Evolutionary conservation across 345 rosid genomes (phyloP).

Genomic region (Rhizophora mangle): DNA sequence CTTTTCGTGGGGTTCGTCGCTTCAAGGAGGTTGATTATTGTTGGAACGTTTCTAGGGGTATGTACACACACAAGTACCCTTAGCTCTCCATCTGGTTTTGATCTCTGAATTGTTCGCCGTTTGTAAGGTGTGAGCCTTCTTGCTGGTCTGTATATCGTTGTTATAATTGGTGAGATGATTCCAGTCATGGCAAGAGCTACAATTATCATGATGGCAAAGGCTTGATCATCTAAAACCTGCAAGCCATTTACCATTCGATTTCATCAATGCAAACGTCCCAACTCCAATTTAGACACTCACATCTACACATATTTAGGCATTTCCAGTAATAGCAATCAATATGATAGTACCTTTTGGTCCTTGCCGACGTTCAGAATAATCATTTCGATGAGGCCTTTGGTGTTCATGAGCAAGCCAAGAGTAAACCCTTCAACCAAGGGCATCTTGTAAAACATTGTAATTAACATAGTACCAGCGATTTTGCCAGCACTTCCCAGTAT

Average conservation of each 20-base stretch:
- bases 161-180: slow-evolving; percentile 47
- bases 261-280: too few relatives aligned
- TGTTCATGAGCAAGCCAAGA: slow-evolving; percentile 9
- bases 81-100: not conserved
- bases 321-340: not conserved
- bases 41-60: not conserved
- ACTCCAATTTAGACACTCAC: too few relatives aligned
- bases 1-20: slow-evolving; percentile 3
- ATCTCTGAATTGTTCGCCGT: slow-evolving; percentile 13
- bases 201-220: slow-evolving; percentile 78
- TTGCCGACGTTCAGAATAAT: not conserved
- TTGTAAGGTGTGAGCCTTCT: not conserved
- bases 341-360: not conserved
- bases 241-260: not conserved
- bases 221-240: slow-evolving; percentile 73
- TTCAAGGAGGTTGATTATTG: slow-evolving; percentile 5
- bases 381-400: slow-evolving; percentile 2
- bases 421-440: not conserved
- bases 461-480: not conserved
- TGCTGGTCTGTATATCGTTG: not conserved
- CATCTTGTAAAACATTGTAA: not conserved
- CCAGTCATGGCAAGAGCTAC: slow-evolving; percentile 72
- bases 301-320: not conserved
- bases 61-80: not conserved
- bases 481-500: not conserved